Percentiles rank a stretch among this genome's conserved stretches.
phyloP scores from a whole-genome alignment of 257 asterid species.

The Nicotiana obtusifolia region DNA sequence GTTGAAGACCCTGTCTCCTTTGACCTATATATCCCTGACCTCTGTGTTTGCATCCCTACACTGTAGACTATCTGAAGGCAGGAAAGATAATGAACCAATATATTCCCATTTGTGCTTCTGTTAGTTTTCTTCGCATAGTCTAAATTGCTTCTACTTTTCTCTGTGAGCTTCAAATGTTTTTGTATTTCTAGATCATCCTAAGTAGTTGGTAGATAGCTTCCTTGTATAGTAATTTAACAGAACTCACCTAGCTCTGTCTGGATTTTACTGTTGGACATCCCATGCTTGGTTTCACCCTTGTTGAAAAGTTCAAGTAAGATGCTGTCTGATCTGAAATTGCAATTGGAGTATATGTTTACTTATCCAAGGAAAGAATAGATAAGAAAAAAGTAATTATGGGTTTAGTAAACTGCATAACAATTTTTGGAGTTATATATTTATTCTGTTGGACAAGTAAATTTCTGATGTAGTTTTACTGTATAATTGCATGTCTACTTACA shows the following conservation, averaged over 20 bases:
- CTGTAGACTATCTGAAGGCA: background rate
- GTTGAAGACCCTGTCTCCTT: background rate
- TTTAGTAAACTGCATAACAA: background rate
- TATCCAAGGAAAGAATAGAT: background rate
- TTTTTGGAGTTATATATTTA: background rate
- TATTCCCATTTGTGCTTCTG: background rate
- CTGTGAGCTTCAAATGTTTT: too few species aligned
- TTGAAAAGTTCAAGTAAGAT: conserved; percentile 1
- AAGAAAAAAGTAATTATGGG: background rate
- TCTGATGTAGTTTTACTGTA: background rate
- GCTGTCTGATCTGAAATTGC: background rate
- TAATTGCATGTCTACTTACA: background rate
- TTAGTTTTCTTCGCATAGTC: too few species aligned
- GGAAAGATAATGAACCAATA: background rate
- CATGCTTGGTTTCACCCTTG: background rate
- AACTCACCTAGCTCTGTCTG: background rate
- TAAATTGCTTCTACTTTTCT: too few species aligned
- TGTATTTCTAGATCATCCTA: too few species aligned
- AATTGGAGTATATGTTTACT: background rate
- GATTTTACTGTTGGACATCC: background rate
- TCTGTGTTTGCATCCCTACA: background rate
- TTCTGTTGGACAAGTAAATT: background rate
- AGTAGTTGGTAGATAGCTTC: too few species aligned
- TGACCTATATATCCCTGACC: background rate
- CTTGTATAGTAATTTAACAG: too few species aligned